Conservation (phyloP, 176 grass and related monocot genomes). For the Aegilops sharonensis region DNA sequence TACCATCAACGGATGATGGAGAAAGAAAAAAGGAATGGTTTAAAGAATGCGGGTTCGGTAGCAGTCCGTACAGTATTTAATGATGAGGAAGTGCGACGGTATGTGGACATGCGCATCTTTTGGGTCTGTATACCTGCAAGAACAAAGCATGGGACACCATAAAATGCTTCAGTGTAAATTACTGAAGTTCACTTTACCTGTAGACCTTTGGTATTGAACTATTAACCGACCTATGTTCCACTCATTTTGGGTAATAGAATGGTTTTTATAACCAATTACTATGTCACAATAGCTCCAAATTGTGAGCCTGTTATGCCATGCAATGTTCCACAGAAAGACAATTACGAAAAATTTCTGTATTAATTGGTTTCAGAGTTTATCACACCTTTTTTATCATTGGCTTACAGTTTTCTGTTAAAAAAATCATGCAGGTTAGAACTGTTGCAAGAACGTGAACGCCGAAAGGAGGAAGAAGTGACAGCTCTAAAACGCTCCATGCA, state of each 20-base stretch:
- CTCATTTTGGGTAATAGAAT: background rate
- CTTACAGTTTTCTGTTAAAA: background rate
- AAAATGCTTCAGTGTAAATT: background rate
- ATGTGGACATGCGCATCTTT: constrained; percentile 26
- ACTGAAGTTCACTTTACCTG: background rate
- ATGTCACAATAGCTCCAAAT: background rate
- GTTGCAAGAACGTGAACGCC: constrained; percentile 75
- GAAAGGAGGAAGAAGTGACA: constrained; percentile 87
- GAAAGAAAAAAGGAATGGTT: constrained; percentile 79
- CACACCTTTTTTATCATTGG: background rate
- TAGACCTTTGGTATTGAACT: background rate
- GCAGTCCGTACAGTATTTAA: constrained; percentile 81
- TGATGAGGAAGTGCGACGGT: constrained; percentile 94
- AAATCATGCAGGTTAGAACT: constrained; percentile 65
- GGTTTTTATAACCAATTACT: background rate
- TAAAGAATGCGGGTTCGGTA: constrained; percentile 38
- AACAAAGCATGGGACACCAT: background rate
- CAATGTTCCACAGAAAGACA: background rate
- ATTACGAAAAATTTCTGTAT: background rate
- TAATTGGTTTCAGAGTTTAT: background rate
- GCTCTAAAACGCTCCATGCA: constrained; percentile 94
- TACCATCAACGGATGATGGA: constrained; percentile 74
- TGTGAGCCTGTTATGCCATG: background rate
- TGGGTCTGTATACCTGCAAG: background rate
- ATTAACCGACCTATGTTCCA: background rate